A percentile compares a stretch with the other conserved stretches of the same genome.
phyloP scores from a whole-genome alignment of 2,329 filamentous ascomycete genomes.

The Exophiala mesophila region DNA sequence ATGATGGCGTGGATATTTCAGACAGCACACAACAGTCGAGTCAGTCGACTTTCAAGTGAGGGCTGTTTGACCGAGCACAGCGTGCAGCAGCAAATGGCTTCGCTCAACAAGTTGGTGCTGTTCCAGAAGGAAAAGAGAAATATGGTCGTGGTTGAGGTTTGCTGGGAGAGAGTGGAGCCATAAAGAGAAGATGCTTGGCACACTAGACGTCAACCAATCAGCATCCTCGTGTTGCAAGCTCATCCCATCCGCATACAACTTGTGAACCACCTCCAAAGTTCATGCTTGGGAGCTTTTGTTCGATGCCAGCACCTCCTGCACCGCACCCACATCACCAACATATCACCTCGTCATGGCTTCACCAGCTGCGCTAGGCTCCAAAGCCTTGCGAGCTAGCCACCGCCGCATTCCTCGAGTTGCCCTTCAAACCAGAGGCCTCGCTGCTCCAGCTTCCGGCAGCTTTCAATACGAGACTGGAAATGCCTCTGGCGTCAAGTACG shows the following conservation, averaged over 20 bases:
- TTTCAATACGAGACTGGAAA: constrained; percentile 86
- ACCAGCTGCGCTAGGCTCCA: constrained; percentile 60
- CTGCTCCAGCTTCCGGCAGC: constrained; percentile 64
- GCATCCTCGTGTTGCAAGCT: background rate
- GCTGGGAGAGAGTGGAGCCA: too few relatives aligned
- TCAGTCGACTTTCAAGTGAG: too few relatives aligned
- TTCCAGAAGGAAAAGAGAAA: too few relatives aligned
- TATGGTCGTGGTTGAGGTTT: too few relatives aligned
- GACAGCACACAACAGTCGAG: too few relatives aligned
- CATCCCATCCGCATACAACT: background rate
- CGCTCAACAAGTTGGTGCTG: too few relatives aligned
- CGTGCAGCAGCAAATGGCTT: too few relatives aligned
- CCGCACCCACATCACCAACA: constrained; percentile 45
- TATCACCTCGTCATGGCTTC: constrained; percentile 56
- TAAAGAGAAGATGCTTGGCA: too few relatives aligned
- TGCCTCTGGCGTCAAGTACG: constrained; percentile 83
- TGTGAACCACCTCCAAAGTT: background rate
- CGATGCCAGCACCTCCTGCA: constrained; percentile 26
- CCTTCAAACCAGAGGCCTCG: constrained; percentile 57
- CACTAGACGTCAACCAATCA: background rate
- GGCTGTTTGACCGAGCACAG: too few relatives aligned
- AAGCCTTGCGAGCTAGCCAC: constrained; percentile 59
- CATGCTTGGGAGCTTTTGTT: constrained; percentile 5
- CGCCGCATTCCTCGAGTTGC: constrained; percentile 54
- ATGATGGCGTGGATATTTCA: too few relatives aligned